Conservation (phyloP, 441 rosid genomes). For the Francoa sonchifolia region DNA sequence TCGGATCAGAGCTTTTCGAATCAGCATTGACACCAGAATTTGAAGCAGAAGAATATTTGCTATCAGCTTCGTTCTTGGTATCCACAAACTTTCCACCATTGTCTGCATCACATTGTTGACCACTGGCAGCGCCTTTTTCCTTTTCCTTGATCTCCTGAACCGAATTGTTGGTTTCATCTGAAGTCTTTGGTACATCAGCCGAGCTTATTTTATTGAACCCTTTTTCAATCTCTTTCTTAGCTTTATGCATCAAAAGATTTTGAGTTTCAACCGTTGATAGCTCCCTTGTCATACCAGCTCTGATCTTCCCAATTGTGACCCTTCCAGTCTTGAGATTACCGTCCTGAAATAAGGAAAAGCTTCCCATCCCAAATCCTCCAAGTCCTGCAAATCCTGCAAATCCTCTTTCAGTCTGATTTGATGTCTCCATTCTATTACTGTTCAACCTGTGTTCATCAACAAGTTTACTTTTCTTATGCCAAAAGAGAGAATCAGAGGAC, state of each 20-base stretch:
- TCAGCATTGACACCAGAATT: constrained; percentile 10
- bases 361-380: constrained; percentile 4
- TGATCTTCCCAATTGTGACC: constrained; percentile 9
- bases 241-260: constrained; percentile 27
- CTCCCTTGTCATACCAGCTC: constrained; percentile 9
- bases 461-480: constrained; percentile 26
- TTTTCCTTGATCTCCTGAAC: constrained; percentile 12
- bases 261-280: constrained; percentile 15
- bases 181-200: constrained; percentile 2
- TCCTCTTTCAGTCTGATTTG: constrained; percentile 4
- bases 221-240: constrained; percentile 17
- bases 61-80: constrained; percentile 10
- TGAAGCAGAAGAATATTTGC: constrained; percentile 7
- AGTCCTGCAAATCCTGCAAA: no score
- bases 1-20: constrained; percentile 7
- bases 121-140: constrained; percentile 8
- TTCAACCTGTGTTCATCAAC: constrained; percentile 12
- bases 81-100: not conserved
- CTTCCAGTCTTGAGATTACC: constrained; percentile 11
- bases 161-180: constrained; percentile 7
- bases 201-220: constrained; percentile 13
- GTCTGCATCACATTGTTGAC: constrained; percentile 1
- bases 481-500: constrained; percentile 11
- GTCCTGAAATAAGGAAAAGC: constrained; percentile 11
- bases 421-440: constrained; percentile 4